These are phyloP conservation scores for Colletotrichum falcatum DNA, from an alignment of 2,329 filamentous ascomycete species.

Conservation along the genomic window DNA sequence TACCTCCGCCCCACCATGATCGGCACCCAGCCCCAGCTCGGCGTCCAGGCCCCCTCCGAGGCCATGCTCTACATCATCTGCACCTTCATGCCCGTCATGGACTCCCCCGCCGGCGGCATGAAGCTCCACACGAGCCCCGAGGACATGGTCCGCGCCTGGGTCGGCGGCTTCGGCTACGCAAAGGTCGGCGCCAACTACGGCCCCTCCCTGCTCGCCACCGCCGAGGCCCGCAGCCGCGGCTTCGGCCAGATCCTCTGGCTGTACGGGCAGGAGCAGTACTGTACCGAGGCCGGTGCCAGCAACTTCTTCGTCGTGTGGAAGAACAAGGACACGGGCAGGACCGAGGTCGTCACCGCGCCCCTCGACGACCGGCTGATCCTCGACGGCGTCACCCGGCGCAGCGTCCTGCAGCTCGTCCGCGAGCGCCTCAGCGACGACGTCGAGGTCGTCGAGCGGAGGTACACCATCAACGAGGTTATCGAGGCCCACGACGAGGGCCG, in stretches of 20 bases:
- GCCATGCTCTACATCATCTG: constrained; percentile 90
- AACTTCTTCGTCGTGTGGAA: constrained; percentile 93
- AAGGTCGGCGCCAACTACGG: constrained; percentile 97
- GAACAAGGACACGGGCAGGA: constrained; percentile 67
- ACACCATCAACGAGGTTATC: constrained; percentile 82
- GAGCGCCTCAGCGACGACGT: constrained; percentile 69
- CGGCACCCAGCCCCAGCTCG: constrained; percentile 82
- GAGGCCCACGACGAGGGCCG: constrained; percentile 80
- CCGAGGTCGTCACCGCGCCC: constrained; percentile 85
- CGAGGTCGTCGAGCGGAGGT: constrained; percentile 84
- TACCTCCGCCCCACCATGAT: constrained; percentile 92
- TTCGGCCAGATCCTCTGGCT: constrained; percentile 96
- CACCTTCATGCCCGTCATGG: constrained; percentile 70
- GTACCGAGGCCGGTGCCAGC: constrained; percentile 91
- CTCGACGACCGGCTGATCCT: constrained; percentile 86
- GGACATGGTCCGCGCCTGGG: constrained; percentile 91
- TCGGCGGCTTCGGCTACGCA: constrained; percentile 90
- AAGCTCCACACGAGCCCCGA: constrained; percentile 82
- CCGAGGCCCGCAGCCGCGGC: constrained; percentile 77
- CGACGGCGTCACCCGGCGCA: constrained; percentile 87
- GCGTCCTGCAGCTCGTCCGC: constrained; percentile 78
- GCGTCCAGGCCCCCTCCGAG: constrained; percentile 82
- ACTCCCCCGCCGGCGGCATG: constrained; percentile 68
- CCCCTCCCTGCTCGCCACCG: constrained; percentile 81
- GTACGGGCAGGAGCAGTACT: constrained; percentile 80